Evolutionary conservation across 345 rosid genomes (phyloP).

Genomic region (Toxicodendron radicans): DNA sequence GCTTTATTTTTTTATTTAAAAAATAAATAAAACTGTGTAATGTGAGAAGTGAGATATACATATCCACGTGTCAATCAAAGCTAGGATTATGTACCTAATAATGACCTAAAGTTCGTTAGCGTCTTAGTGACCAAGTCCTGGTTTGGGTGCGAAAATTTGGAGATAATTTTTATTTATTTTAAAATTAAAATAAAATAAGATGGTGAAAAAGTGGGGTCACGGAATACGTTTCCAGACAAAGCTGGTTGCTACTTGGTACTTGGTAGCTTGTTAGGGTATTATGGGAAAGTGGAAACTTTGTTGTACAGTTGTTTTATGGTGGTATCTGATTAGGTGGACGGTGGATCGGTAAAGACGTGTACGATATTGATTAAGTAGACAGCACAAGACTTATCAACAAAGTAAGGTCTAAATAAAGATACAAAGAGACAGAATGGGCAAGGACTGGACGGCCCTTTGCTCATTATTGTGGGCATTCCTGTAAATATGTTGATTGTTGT

Average conservation of each 20-base stretch:
- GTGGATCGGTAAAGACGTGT: not conserved
- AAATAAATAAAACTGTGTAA: slow-evolving; percentile 1
- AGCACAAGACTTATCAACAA: not conserved
- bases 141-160: not conserved
- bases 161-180: not conserved
- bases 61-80: slow-evolving; percentile 29
- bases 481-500: not conserved
- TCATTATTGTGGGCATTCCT: not conserved
- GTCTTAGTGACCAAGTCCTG: slow-evolving; percentile 6
- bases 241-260: not conserved
- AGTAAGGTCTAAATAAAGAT: not conserved
- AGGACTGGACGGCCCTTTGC: not conserved
- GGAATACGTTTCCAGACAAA: not conserved
- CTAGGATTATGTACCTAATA: slow-evolving; percentile 14
- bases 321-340: not conserved
- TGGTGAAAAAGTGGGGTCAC: not conserved
- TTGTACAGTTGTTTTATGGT: not conserved
- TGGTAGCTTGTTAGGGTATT: too few species aligned
- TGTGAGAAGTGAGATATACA: not conserved
- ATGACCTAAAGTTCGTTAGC: slow-evolving; percentile 6
- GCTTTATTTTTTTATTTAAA: slow-evolving; percentile 1
- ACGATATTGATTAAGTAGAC: not conserved
- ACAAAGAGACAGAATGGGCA: not conserved
- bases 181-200: too few species aligned
- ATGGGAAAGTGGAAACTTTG: not conserved